Evolutionary conservation across 1,139 yeast genomes (phyloP).

Genomic region (Debaryomyces robertsiae): DNA sequence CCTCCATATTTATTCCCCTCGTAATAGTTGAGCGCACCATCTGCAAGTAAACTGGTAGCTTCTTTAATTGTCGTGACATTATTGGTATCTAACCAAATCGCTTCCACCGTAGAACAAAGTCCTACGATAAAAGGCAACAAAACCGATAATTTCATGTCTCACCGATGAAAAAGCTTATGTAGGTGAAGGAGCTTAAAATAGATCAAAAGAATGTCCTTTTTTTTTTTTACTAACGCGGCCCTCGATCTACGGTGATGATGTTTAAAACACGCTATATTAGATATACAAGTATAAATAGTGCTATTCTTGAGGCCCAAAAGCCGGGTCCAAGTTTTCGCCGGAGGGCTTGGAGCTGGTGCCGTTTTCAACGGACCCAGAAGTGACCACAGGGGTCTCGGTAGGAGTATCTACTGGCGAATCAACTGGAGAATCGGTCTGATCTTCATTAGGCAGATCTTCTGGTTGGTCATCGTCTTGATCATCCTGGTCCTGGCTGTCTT

Average conservation of each 20-base stretch:
- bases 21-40: slow-evolving; percentile 74
- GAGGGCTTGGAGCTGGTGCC: slow-evolving; percentile 8
- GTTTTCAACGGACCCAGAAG: slow-evolving; percentile 15
- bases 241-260: too few species aligned
- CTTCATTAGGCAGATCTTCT: neutral
- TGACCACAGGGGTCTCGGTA: neutral
- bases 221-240: neutral
- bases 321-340: slow-evolving; percentile 19
- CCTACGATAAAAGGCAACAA: slow-evolving; percentile 8
- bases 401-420: slow-evolving; percentile 3
- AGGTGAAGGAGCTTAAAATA: slow-evolving; percentile 1
- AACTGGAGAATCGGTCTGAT: slow-evolving; percentile 1
- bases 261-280: slow-evolving; percentile 1
- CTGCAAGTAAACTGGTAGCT: slow-evolving; percentile 59
- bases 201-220: slow-evolving; percentile 3
- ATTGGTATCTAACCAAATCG: slow-evolving; percentile 39
- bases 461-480: slow-evolving; percentile 22
- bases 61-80: slow-evolving; percentile 38
- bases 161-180: too few species aligned
- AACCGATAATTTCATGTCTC: slow-evolving; percentile 5
- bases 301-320: slow-evolving; percentile 14
- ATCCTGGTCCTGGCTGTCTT: slow-evolving; percentile 19
- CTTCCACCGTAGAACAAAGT: slow-evolving; percentile 15
- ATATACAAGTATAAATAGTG: slow-evolving; percentile 4
- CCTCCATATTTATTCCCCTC: slow-evolving; percentile 68